Percentiles rank a stretch among this genome's conserved stretches.
Evolutionary conservation across 2,329 filamentous ascomycete species (phyloP).

Genomic region (Hymenoscyphus scutula): DNA sequence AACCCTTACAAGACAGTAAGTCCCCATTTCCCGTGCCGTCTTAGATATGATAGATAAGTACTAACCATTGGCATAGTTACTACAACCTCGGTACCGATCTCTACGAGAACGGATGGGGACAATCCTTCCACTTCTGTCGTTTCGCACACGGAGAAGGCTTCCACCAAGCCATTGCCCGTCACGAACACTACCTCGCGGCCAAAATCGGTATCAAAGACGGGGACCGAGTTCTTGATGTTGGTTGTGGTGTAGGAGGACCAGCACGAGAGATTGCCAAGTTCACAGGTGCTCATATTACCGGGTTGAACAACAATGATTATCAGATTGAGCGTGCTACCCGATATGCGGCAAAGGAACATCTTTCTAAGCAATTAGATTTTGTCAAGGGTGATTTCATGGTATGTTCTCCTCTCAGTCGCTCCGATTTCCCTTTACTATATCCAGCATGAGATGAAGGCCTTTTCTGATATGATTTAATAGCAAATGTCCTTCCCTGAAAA

Average conservation of each 20-base stretch:
- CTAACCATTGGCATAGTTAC: slow-evolving; percentile 57
- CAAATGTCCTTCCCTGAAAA: slow-evolving; percentile 96
- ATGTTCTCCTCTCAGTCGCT: slow-evolving; percentile 30
- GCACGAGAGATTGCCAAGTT: slow-evolving; percentile 97
- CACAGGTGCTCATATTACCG: slow-evolving; percentile 82
- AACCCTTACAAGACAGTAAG: slow-evolving; percentile 87
- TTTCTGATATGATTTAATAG: slow-evolving; percentile 39
- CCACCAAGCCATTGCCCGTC: slow-evolving; percentile 86
- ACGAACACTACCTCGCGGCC: slow-evolving; percentile 96
- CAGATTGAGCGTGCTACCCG: slow-evolving; percentile 91
- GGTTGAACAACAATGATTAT: slow-evolving; percentile 99
- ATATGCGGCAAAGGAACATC: slow-evolving; percentile 80
- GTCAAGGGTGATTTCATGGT: slow-evolving; percentile 97
- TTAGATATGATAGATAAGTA: not conserved
- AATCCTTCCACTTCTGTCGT: slow-evolving; percentile 96
- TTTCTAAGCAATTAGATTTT: slow-evolving; percentile 78
- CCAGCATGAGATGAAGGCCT: not conserved
- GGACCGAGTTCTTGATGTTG: slow-evolving; percentile 92
- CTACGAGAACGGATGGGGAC: slow-evolving; percentile 96
- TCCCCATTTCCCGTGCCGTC: not conserved
- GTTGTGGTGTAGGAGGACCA: slow-evolving; percentile 94
- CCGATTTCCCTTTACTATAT: no score
- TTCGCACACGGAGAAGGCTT: slow-evolving; percentile 87
- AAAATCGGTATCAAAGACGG: slow-evolving; percentile 82
- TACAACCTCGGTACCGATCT: slow-evolving; percentile 94